Evolutionary conservation across 2,329 filamentous ascomycete genomes (phyloP).

Genomic region (Talaromyces pinophilus): DNA sequence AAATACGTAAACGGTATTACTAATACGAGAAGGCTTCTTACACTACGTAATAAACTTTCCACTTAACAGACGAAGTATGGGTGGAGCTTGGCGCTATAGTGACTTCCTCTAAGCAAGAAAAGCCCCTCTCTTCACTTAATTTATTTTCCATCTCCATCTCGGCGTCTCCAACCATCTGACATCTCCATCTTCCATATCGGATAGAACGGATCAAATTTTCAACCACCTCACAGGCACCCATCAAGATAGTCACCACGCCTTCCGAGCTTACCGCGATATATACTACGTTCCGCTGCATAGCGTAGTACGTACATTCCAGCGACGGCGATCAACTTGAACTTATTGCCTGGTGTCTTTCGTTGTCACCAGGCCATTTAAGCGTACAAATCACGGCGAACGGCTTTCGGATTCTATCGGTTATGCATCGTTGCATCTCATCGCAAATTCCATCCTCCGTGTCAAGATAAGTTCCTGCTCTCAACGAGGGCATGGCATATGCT

Average conservation of each 20-base stretch:
- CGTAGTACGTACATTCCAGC: slow-evolving; percentile 2
- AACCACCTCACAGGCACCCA: neutral
- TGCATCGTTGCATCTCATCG: slow-evolving; percentile 25
- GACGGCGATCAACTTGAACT: neutral
- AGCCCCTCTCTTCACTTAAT: slow-evolving; percentile 10
- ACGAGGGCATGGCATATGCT: slow-evolving; percentile 42
- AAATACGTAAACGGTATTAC: slow-evolving; percentile 10
- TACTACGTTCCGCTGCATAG: slow-evolving; percentile 22
- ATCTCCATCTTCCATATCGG: slow-evolving; percentile 8
- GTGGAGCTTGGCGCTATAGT: slow-evolving; percentile 2
- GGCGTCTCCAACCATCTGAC: slow-evolving; percentile 8
- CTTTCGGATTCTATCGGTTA: slow-evolving; percentile 11
- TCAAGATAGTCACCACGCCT: neutral
- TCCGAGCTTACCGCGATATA: neutral
- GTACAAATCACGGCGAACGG: neutral
- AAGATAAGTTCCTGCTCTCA: slow-evolving; percentile 27
- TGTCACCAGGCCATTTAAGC: neutral
- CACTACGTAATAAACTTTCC: slow-evolving; percentile 12
- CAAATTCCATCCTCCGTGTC: slow-evolving; percentile 23
- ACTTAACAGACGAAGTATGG: slow-evolving; percentile 3
- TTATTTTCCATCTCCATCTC: slow-evolving; percentile 6
- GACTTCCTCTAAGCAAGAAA: neutral
- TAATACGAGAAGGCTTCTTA: neutral
- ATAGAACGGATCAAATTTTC: slow-evolving; percentile 9
- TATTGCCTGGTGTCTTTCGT: neutral